Base-by-base conservation (phyloP, 176 grass and related monocot species). In the Zizania latifolia region DNA sequence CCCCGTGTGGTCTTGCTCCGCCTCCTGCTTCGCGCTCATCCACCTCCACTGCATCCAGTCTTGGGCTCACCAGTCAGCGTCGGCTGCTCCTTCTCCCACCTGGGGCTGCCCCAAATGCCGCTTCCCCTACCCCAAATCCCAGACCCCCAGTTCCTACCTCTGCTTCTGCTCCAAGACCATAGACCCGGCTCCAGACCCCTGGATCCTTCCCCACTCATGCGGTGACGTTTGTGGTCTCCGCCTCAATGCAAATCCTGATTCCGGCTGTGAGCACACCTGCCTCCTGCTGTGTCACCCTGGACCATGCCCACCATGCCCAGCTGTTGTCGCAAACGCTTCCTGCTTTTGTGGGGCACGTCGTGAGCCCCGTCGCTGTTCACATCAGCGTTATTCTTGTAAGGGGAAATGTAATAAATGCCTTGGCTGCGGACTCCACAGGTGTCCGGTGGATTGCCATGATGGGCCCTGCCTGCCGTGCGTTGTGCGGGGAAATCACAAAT, bases 21-120 rank as follows among this genome's bases (percentile, higher is more conserved):
- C 86, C 46, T 93, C 91, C 10, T 94, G 94, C 74, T 86, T 91
- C 27, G 91, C 94, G 29, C 69, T 92, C 62, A 83, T 98, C 84
- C 94, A 98, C 72, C 94, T 98, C 46, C 61, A 71, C 67, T 98
- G 94, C 86, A 93, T 98, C 84, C 94, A 98, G 57, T 92, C 81
- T 41, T 98, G 94, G 94, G 86, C 94, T 0, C 88, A 76, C 71
- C 94, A 97, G 68, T 90, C 88, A 30, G 34, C 79, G 8, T 74
- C 90, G 10, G 41, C 71, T 34, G 67, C 85, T 44, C 81, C 90
- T 19, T 39, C 77, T 27, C 55, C 86, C 41, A 82, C 90, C 74
- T 98, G 94, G 94, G 85, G 86, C 21, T 98, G 94, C 75, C 94
- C 94, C 70, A 98, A 98, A 56, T 98, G 91, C 81, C 94, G 94